A percentile compares a stretch with the other conserved stretches of the same genome.
Conservation (phyloP, 306 rosid species). For the Cicer chorassanicum region DNA sequence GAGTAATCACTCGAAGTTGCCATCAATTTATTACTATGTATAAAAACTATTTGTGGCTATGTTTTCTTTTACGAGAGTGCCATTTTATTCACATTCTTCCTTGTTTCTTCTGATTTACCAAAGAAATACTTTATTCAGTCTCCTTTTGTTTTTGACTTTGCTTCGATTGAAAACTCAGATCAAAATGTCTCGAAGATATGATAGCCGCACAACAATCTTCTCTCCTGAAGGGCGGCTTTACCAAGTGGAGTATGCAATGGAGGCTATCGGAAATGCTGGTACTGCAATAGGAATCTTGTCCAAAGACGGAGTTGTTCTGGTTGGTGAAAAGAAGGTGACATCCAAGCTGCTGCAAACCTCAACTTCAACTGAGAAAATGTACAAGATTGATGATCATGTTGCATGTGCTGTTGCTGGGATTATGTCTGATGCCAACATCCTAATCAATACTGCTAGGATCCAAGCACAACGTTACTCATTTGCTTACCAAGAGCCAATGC, state of each 20-base stretch:
- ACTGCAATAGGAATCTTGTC: conserved; percentile 61
- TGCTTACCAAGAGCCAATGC: conserved; percentile 62
- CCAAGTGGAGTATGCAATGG: conserved; percentile 67
- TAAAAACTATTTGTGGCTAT: neutral
- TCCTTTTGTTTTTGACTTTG: conserved; percentile 11
- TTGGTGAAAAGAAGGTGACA: conserved; percentile 61
- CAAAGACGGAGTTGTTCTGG: conserved; percentile 60
- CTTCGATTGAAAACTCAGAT: conserved; percentile 29
- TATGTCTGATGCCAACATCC: conserved; percentile 63
- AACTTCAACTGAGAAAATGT: conserved; percentile 61
- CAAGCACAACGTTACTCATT: conserved; percentile 61
- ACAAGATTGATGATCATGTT: conserved; percentile 62
- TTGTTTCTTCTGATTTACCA: neutral
- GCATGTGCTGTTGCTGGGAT: conserved; percentile 63
- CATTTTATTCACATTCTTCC: neutral
- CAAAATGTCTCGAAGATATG: conserved; percentile 62
- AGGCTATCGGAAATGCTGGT: conserved; percentile 63
- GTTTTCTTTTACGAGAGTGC: neutral
- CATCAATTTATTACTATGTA: conserved; percentile 1
- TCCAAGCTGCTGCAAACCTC: conserved; percentile 64
- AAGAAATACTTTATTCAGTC: conserved; percentile 35
- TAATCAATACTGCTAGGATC: conserved; percentile 58
- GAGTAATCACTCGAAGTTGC: conserved; percentile 5
- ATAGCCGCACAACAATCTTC: conserved; percentile 62
- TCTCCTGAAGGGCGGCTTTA: conserved; percentile 62